Conservation (phyloP, 2,329 filamentous ascomycete species). For the Xylariaceae sp. region DNA sequence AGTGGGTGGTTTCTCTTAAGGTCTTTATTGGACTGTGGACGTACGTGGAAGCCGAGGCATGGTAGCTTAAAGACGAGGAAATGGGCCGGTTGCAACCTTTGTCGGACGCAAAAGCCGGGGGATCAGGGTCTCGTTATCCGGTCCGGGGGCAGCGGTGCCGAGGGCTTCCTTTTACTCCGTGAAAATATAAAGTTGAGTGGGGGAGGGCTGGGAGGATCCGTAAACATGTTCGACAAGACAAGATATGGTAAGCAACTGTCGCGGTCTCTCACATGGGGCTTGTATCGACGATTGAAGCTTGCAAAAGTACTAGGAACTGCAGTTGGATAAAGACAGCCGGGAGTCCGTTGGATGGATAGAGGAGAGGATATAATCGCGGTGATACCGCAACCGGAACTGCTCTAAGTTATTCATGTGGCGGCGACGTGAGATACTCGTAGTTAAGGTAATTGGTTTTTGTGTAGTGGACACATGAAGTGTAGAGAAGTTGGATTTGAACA, state of each 20-base stretch:
- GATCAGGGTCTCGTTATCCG: slow-evolving; percentile 9
- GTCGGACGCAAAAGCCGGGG: slow-evolving; percentile 9
- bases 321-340: not conserved
- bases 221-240: slow-evolving; percentile 31
- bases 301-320: slow-evolving; percentile 1
- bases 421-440: not conserved
- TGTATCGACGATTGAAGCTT: slow-evolving; percentile 11
- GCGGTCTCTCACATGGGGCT: slow-evolving; percentile 29
- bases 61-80: slow-evolving; percentile 19
- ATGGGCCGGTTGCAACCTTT: slow-evolving; percentile 8
- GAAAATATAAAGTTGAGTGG: slow-evolving; percentile 30
- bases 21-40: slow-evolving; percentile 21
- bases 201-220: slow-evolving; percentile 29
- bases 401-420: slow-evolving; percentile 5
- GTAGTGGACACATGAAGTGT: too few relatives aligned
- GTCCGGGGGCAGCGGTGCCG: slow-evolving; percentile 9
- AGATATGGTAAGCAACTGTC: slow-evolving; percentile 17
- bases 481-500: too few relatives aligned
- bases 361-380: not conserved
- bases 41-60: slow-evolving; percentile 55
- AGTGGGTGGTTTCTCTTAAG: not conserved
- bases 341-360: not conserved
- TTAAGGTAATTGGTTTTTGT: not conserved
- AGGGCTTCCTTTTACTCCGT: slow-evolving; percentile 31
- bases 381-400: not conserved